Base-by-base conservation (phyloP, 2,329 filamentous ascomycete species). In the Podosphaera xanthii region DNA sequence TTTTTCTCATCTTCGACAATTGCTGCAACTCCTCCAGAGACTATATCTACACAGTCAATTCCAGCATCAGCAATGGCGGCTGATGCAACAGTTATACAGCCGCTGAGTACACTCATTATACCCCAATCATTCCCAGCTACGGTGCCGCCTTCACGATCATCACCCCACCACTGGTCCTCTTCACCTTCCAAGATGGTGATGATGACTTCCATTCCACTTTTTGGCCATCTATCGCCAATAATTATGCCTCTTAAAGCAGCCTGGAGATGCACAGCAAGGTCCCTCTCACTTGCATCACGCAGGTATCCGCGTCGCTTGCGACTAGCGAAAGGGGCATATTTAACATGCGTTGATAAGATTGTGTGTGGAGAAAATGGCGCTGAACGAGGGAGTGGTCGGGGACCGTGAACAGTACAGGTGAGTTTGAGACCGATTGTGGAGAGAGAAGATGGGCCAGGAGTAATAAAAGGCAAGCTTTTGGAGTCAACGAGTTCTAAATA, bases 161-260 rank as follows among this genome's bases (percentile, higher is more conserved):
- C 77, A 3, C 77, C 80, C 77, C 78, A 81, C 76, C 79, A 82
- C 42, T 75, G 74, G 66, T 91, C 85, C 69, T 96, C 87, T 68
- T 97, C 92, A 2, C 88, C 91, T 72, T 98, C 92, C 22, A 98
- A 76, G 56, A 98, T 82, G 0, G 89, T 96, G 56, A 98, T 82
- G 22, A 95, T 84, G 48, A 98, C 83, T 69, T 98, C 92, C n/a
- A 95, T 83, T 52, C 88, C 90, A 70, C 88, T 95, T 75, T 98
- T 98, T n/a, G 92, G 92, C 87, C 91, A 98, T 60, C 91, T 78
- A 69, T 96, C 90, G 12, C 88, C 89, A 67, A 97, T 91, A 57
- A 97, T 82, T 6, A 88, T 86, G 0, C 91, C 91, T 40, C 89
- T 80, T 57, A 98, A 76, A 34, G 92, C 90, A 14, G 88, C 91